Base-by-base conservation (phyloP, 768 basidiomycete species). In the Xerocomus brunneocitrinus region DNA sequence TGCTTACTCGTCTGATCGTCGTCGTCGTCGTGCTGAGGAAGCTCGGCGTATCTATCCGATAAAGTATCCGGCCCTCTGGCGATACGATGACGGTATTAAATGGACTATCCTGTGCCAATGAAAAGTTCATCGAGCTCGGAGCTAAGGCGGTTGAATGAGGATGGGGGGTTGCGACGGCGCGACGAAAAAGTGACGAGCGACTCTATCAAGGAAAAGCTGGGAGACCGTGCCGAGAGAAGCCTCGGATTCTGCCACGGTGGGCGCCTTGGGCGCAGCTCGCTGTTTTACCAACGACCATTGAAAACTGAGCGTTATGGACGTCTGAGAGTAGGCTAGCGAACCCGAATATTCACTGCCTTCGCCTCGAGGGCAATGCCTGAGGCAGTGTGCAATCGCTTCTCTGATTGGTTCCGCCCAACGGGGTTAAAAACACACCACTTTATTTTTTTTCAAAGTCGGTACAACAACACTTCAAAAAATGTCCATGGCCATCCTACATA, bases 201-300 rank as follows among this genome's bases (percentile, higher is more conserved):
- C 41, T 47, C 50, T 19, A 40, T 50, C 62, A 56, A 40, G 47
- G 38, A 25, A 28, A 5, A 14, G 53, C 53, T 62, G 58, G 52
- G 56, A 62, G 63, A 49, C 41, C 49, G 56, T 49, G 64, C 64
- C 68, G 56, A 67, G 67, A 62, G 59, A 70, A 70, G 62, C 6
- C 40, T 36, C 58, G 54, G 64, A 63, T 68, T 68, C 60, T 70
- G 62, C 68, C 67, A 70, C 69, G 67, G 19, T 64, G 64, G 43
- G 67, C 68, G 67, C 58, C 51, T n/a, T 52, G 39, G 31, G 50
- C 52, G 42, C 56, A 53, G 43, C 22, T 53, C 27, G 48, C 43
- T 34, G 45, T 52, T 53, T 52, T 19, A 9, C 19, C 38, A 38
- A 49, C 22, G 39, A n/a, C 28, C 46, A 47, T 49, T 41, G 52